Percentiles rank a stretch among this genome's conserved stretches.
These are phyloP conservation scores for Amaranthus hypochondriacus DNA, from an alignment of 148 eudicot genomes.

Conservation along the genomic window DNA sequence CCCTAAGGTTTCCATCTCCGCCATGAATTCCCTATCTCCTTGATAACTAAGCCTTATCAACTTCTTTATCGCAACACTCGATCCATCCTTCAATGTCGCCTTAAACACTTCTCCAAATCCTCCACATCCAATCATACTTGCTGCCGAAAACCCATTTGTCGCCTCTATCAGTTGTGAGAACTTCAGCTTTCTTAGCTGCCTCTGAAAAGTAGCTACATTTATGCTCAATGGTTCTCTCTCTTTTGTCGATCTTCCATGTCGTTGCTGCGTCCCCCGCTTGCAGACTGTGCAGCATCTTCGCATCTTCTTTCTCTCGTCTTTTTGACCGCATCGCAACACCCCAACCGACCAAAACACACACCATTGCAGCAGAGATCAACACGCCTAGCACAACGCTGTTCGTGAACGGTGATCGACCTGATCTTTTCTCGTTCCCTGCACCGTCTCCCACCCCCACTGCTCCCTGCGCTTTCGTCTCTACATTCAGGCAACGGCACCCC, in stretches of 20 bases:
- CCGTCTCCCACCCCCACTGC: conserved; percentile 29
- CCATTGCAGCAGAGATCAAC: conserved; percentile 64
- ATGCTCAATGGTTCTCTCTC: conserved; percentile 95
- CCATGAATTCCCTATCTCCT: conserved; percentile 93
- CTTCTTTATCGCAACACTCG: conserved; percentile 93
- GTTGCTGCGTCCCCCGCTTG: conserved; percentile 69
- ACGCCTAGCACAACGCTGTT: conserved; percentile 64
- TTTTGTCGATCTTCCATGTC: conserved; percentile 89
- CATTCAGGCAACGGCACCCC: conserved; percentile 89
- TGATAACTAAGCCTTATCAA: conserved; percentile 79
- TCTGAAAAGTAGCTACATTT: conserved; percentile 90
- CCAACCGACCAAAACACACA: conserved; percentile 68
- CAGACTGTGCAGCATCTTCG: conserved; percentile 63
- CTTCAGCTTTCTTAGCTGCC: conserved; percentile 74
- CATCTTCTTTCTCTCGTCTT: conserved; percentile 57
- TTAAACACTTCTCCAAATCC: conserved; percentile 96
- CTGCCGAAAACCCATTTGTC: conserved; percentile 91
- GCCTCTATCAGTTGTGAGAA: conserved; percentile 94
- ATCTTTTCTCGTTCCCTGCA: conserved; percentile 21
- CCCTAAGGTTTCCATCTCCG: conserved; percentile 96
- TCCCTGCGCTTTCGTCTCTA: conserved; percentile 17
- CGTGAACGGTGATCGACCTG: conserved; percentile 47
- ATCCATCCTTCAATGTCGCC: conserved; percentile 88
- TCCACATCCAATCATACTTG: conserved; percentile 84
- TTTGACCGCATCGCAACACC: conserved; percentile 64